A percentile compares a stretch with the other conserved stretches of the same genome.
phyloP scores from a whole-genome alignment of 495 filamentous ascomycete species.

The Neurospora sublineolata region DNA sequence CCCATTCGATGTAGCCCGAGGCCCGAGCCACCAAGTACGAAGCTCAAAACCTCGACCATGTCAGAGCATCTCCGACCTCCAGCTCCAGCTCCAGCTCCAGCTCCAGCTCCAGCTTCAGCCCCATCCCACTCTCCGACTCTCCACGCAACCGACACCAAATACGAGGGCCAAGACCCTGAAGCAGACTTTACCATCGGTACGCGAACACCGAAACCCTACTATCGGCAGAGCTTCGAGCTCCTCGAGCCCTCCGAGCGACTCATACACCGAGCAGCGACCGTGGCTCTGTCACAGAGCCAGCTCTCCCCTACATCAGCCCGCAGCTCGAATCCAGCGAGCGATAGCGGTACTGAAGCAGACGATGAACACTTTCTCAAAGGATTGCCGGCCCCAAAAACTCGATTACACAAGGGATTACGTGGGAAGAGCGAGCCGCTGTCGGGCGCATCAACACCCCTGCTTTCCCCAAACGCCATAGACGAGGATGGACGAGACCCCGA shows the following conservation, averaged over 20 bases:
- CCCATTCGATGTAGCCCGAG: conserved; percentile 7
- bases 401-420: conserved; percentile 63
- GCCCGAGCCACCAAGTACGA: not conserved
- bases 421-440: conserved; percentile 38
- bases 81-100: conserved; percentile 4
- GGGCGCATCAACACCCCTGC: conserved; percentile 42
- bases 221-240: conserved; percentile 42
- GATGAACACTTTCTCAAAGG: conserved; percentile 77
- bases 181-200: conserved; percentile 41
- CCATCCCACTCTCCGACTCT: conserved; percentile 1
- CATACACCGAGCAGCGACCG: not conserved
- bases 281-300: conserved; percentile 1
- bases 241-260: conserved; percentile 31
- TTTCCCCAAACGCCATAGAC: conserved; percentile 48
- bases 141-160: conserved; percentile 4
- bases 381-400: conserved; percentile 60
- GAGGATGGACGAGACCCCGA: conserved; percentile 30
- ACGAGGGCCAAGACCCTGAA: conserved; percentile 11
- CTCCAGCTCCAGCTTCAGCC: not conserved
- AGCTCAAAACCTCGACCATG: conserved; percentile 12
- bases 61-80: conserved; percentile 30
- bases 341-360: conserved; percentile 85
- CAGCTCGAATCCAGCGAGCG: conserved; percentile 52
- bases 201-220: conserved; percentile 70
- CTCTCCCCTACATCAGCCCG: conserved; percentile 19